Percentiles rank a stretch among this genome's conserved stretches.
Evolutionary conservation across 225 moss, liverwort and hornwort genomes (phyloP).

Genomic region (Anthoceros angustus): DNA sequence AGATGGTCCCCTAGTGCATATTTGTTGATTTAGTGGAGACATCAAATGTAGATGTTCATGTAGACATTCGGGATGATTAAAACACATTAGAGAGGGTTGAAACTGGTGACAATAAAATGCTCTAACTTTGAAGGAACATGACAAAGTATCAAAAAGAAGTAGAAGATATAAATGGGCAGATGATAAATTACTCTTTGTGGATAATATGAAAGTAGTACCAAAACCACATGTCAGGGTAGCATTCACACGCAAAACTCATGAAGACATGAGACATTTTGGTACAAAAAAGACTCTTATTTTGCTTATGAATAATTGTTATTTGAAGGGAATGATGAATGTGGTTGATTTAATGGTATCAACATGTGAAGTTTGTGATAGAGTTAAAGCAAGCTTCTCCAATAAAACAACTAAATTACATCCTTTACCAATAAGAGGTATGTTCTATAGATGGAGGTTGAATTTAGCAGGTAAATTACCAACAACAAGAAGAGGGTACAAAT

Average conservation of each 20-base stretch:
- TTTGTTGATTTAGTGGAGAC: too few relatives aligned
- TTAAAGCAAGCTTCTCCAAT: too few relatives aligned
- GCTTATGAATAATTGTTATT: neutral
- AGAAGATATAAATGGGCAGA: neutral
- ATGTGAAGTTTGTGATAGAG: too few relatives aligned
- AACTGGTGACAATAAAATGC: neutral
- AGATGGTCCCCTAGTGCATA: neutral
- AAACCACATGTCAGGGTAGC: neutral
- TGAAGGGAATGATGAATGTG: neutral
- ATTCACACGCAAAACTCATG: neutral
- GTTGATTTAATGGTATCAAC: too few relatives aligned
- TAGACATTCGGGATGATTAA: neutral
- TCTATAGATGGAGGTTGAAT: neutral
- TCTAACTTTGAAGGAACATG: neutral
- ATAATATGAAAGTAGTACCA: neutral
- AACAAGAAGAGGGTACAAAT: neutral
- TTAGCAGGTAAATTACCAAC: neutral
- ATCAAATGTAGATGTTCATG: too few relatives aligned
- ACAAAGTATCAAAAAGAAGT: neutral
- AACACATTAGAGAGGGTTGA: neutral
- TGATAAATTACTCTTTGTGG: neutral
- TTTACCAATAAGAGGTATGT: neutral
- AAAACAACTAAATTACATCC: too few relatives aligned
- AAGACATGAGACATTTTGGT: neutral
- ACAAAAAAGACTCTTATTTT: neutral